Evolutionary conservation across 768 basidiomycete species (phyloP).

Genomic region (Tubosaeta sp.): DNA sequence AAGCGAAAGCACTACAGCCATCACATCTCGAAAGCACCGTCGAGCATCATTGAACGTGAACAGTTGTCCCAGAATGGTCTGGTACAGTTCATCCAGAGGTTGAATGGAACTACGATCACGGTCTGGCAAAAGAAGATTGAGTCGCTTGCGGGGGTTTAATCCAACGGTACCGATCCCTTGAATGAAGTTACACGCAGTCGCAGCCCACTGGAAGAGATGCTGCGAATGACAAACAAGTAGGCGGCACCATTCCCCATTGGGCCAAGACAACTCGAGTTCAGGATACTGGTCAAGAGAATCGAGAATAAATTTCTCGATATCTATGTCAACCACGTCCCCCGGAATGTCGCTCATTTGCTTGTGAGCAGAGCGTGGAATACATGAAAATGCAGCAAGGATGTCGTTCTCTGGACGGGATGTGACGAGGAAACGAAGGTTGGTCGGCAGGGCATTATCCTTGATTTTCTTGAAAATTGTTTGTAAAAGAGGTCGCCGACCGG

Average conservation of each 20-base stretch:
- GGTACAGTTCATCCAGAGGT: background rate
- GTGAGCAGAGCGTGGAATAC: background rate
- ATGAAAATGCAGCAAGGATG: background rate
- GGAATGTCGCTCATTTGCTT: background rate
- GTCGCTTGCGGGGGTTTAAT: background rate
- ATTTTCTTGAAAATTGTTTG: too few species aligned
- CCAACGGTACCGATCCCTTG: background rate
- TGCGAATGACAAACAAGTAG: too few species aligned
- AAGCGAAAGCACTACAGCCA: background rate
- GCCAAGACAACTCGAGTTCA: background rate
- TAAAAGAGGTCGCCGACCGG: too few species aligned
- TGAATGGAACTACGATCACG: too few species aligned
- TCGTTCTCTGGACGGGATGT: conserved; percentile 4
- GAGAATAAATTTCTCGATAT: conserved; percentile 1
- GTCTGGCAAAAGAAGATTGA: background rate
- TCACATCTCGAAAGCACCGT: background rate
- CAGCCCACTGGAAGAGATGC: too few species aligned
- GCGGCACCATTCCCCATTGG: too few species aligned
- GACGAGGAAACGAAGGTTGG: too few species aligned
- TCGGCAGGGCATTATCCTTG: too few species aligned
- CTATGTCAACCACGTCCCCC: background rate
- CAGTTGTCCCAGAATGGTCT: background rate
- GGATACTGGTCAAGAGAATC: background rate
- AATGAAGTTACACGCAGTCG: background rate
- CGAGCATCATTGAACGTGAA: background rate